phyloP scores from a whole-genome alignment of 208 protist genomes.

The Wallacemonas sp. region DNA sequence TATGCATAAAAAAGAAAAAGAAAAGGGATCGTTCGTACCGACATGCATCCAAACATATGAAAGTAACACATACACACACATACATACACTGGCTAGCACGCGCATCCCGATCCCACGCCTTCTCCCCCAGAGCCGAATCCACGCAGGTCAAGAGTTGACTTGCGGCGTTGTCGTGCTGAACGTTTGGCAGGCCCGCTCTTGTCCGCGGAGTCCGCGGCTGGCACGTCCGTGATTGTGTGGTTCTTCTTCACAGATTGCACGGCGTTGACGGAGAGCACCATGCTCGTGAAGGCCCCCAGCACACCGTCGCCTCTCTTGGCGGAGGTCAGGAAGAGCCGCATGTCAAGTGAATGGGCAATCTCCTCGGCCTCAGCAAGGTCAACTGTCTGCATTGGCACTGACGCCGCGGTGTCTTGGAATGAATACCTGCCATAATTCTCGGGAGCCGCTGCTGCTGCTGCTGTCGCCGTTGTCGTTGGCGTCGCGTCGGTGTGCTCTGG shows the following conservation, averaged over 20 bases:
- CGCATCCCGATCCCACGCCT: constrained; percentile 13
- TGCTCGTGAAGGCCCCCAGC: constrained; percentile 41
- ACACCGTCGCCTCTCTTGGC: constrained; percentile 40
- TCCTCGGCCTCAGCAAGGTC: constrained; percentile 28
- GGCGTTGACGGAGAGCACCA: constrained; percentile 42
- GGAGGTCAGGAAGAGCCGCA: constrained; percentile 43
- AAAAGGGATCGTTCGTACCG: too few relatives aligned
- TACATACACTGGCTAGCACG: not conserved
- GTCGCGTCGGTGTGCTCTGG: not conserved
- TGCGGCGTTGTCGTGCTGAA: not conserved
- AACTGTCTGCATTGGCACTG: not conserved
- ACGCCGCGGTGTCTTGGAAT: too few relatives aligned
- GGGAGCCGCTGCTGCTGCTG: too few relatives aligned
- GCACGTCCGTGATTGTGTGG: not conserved
- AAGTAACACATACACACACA: constrained; percentile 1
- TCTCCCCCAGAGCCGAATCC: constrained; percentile 25
- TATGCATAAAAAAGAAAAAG: constrained; percentile 1
- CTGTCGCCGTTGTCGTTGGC: not conserved
- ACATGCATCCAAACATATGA: too few relatives aligned
- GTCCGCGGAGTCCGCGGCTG: not conserved
- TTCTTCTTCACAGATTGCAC: constrained; percentile 30
- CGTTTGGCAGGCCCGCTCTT: not conserved
- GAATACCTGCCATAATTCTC: too few relatives aligned
- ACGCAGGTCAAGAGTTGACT: constrained; percentile 33
- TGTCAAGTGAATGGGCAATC: constrained; percentile 39